These are phyloP conservation scores for Trametes punicea DNA, from an alignment of 768 basidiomycete species.

Conservation along the genomic window DNA sequence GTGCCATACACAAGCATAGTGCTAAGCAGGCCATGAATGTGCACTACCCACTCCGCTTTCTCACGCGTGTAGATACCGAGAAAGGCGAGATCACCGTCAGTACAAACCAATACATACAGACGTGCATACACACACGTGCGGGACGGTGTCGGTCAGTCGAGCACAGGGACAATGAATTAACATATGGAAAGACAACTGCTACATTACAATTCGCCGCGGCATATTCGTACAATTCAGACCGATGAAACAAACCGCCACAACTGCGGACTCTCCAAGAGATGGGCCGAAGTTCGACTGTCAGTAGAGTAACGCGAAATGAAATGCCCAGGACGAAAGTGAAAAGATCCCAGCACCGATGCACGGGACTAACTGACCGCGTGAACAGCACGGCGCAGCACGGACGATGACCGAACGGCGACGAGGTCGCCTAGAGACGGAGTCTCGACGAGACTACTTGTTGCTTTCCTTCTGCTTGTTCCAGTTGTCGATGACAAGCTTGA, in stretches of 20 bases:
- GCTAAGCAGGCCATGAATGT: no score
- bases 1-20: no score
- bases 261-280: background rate
- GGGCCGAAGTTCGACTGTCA: background rate
- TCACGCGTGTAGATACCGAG: no score
- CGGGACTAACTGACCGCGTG: background rate
- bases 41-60: no score
- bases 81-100: no score
- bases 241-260: background rate
- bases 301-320: background rate
- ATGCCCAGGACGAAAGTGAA: constrained; percentile 34
- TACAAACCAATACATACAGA: no score
- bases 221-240: constrained; percentile 1
- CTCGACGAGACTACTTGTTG: constrained; percentile 34
- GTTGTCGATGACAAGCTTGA: constrained; percentile 71
- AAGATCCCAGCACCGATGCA: background rate
- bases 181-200: background rate
- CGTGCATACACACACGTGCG: background rate
- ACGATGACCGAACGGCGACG: background rate
- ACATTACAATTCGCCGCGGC: constrained; percentile 3
- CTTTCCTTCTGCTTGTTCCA: constrained; percentile 71
- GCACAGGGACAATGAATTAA: background rate
- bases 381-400: background rate
- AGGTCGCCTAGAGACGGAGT: background rate
- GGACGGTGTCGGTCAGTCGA: no score